phyloP scores from a whole-genome alignment of 371 early-diverging fungal species.

The Rhizomucor miehei region DNA sequence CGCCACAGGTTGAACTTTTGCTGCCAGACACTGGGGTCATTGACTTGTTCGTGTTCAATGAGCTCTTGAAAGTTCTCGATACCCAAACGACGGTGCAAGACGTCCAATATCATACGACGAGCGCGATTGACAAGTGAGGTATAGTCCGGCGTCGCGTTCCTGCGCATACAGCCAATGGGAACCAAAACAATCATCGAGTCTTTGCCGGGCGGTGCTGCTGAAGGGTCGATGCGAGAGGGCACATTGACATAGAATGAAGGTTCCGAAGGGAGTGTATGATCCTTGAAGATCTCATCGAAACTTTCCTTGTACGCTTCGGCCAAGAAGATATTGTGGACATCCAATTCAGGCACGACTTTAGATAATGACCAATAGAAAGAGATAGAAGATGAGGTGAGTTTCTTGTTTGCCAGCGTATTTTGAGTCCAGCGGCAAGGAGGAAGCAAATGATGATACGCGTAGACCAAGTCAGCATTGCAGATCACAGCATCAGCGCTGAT shows the following conservation, averaged over 20 bases:
- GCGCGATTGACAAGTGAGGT: slow-evolving; percentile 37
- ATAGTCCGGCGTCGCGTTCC: slow-evolving; percentile 13
- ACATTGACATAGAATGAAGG: slow-evolving; percentile 65
- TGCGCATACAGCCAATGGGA: slow-evolving; percentile 52
- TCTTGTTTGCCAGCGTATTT: slow-evolving; percentile 37
- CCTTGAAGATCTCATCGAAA: slow-evolving; percentile 61
- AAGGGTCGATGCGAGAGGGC: slow-evolving; percentile 57
- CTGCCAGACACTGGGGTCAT: slow-evolving; percentile 58
- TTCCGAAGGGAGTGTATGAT: slow-evolving; percentile 41
- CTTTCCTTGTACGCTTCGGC: slow-evolving; percentile 56
- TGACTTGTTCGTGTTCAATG: slow-evolving; percentile 57
- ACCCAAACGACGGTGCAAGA: slow-evolving; percentile 36
- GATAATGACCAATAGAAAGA: slow-evolving; percentile 64
- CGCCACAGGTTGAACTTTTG: slow-evolving; percentile 60
- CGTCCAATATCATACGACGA: slow-evolving; percentile 43
- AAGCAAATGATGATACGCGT: slow-evolving; percentile 55
- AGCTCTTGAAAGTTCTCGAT: slow-evolving; percentile 34
- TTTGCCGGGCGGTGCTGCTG: slow-evolving; percentile 52
- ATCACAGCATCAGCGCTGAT: slow-evolving; percentile 60
- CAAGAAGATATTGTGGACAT: slow-evolving; percentile 64
- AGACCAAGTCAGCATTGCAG: slow-evolving; percentile 62
- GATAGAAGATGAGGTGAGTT: slow-evolving; percentile 58
- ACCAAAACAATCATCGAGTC: slow-evolving; percentile 59
- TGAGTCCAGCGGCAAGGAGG: slow-evolving; percentile 49
- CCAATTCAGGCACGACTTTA: slow-evolving; percentile 40